phyloP scores from a whole-genome alignment of 352 stramenopile species.

The Phytophthora ohioensis region DNA sequence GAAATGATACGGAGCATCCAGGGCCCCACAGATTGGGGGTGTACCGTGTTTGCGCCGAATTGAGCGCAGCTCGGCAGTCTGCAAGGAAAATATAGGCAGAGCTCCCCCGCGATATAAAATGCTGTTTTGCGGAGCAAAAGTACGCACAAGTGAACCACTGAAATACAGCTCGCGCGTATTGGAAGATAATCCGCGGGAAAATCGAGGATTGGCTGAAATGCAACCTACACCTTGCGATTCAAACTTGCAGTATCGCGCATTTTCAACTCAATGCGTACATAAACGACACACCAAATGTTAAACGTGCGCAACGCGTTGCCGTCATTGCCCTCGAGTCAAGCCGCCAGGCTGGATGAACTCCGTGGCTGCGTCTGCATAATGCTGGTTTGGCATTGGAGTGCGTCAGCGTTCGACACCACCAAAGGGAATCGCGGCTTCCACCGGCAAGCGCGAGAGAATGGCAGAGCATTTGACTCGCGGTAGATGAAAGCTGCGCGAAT shows the following conservation, averaged over 20 bases:
- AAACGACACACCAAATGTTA: conserved; percentile 29
- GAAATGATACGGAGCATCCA: conserved; percentile 37
- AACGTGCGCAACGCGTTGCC: conserved; percentile 18
- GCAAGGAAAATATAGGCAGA: not conserved
- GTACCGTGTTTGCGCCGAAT: conserved; percentile 29
- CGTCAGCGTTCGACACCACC: not conserved
- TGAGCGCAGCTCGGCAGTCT: not conserved
- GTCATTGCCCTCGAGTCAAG: conserved; percentile 5
- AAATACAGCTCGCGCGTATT: conserved; percentile 17
- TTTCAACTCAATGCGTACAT: conserved; percentile 20
- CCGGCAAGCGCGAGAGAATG: too few relatives aligned
- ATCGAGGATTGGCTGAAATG: conserved; percentile 30
- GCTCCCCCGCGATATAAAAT: conserved; percentile 13
- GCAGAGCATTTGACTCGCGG: too few relatives aligned
- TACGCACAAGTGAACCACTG: conserved; percentile 1
- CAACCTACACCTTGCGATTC: conserved; percentile 4
- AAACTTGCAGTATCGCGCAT: conserved; percentile 23
- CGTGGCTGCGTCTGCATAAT: not conserved
- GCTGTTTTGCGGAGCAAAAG: conserved; percentile 18
- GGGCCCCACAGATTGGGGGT: conserved; percentile 23
- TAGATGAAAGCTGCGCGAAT: not conserved
- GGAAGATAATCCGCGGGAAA: conserved; percentile 10
- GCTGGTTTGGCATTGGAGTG: not conserved
- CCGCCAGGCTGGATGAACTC: not conserved
- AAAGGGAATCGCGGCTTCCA: too few relatives aligned